phyloP scores from a whole-genome alignment of 2,329 filamentous ascomycete genomes.

The Phoma sp. region DNA sequence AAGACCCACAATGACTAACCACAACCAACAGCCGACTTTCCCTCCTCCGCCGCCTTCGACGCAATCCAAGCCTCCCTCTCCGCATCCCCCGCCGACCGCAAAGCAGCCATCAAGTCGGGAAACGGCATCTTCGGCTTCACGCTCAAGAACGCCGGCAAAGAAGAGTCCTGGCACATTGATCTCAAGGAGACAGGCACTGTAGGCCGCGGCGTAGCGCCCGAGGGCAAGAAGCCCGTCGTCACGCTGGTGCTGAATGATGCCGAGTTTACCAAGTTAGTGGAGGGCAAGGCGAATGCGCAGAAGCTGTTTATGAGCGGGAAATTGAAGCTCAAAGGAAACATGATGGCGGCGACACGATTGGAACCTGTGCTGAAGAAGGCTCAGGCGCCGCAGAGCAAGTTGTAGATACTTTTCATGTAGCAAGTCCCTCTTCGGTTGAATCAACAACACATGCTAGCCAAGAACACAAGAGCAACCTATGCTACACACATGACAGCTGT shows the following conservation, averaged over 20 bases:
- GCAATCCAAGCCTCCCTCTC: slow-evolving; percentile 76
- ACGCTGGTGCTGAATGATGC: slow-evolving; percentile 84
- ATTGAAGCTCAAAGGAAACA: slow-evolving; percentile 96
- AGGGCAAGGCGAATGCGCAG: slow-evolving; percentile 92
- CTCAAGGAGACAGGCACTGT: slow-evolving; percentile 89
- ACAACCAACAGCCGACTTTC: slow-evolving; percentile 66
- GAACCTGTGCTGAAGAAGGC: slow-evolving; percentile 71
- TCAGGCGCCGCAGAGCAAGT: slow-evolving; percentile 43
- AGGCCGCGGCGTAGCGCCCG: slow-evolving; percentile 71
- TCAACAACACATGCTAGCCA: neutral
- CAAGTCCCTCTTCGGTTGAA: neutral
- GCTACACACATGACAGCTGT: too few relatives aligned
- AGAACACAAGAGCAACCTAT: too few relatives aligned
- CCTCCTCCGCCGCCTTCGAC: slow-evolving; percentile 90
- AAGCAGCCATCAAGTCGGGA: slow-evolving; percentile 88
- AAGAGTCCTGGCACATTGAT: slow-evolving; percentile 91
- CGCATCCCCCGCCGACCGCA: slow-evolving; percentile 73
- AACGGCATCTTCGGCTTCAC: slow-evolving; percentile 89
- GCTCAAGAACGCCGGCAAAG: slow-evolving; percentile 87
- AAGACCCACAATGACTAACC: neutral
- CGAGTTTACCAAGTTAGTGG: slow-evolving; percentile 83
- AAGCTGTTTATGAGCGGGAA: slow-evolving; percentile 97
- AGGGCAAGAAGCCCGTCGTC: slow-evolving; percentile 82
- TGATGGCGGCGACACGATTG: slow-evolving; percentile 98
- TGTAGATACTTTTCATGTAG: slow-evolving; percentile 29